Evolutionary conservation across 2,329 filamentous ascomycete genomes (phyloP).

Genomic region (Sporothrix luriei): DNA sequence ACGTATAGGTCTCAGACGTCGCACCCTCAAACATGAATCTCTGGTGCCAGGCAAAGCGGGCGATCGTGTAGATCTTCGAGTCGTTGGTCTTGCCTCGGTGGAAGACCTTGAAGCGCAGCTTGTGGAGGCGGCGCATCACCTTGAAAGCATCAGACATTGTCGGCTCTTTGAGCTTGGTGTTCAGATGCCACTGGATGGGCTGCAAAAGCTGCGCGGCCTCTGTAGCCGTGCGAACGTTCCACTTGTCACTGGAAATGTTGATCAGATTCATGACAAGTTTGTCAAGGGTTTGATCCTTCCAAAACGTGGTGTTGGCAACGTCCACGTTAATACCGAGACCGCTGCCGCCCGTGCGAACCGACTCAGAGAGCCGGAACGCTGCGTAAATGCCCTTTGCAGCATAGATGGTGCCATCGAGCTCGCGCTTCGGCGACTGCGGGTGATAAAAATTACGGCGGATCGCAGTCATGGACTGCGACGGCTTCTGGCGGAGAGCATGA

Average conservation of each 20-base stretch:
- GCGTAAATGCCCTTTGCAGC: slow-evolving; percentile 89
- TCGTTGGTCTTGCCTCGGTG: slow-evolving; percentile 55
- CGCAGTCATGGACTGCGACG: slow-evolving; percentile 65
- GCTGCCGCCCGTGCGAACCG: slow-evolving; percentile 51
- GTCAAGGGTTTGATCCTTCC: slow-evolving; percentile 54
- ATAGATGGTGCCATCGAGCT: slow-evolving; percentile 62
- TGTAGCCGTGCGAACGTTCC: slow-evolving; percentile 35
- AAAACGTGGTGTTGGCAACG: slow-evolving; percentile 90
- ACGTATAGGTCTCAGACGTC: slow-evolving; percentile 55
- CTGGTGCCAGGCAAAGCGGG: slow-evolving; percentile 53
- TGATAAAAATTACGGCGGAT: slow-evolving; percentile 87
- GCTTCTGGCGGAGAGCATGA: slow-evolving; percentile 80
- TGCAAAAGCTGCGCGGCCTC: slow-evolving; percentile 42
- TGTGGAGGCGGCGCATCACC: slow-evolving; percentile 56
- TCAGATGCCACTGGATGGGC: slow-evolving; percentile 41
- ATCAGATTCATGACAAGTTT: slow-evolving; percentile 44
- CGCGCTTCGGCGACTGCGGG: slow-evolving; percentile 49
- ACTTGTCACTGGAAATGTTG: slow-evolving; percentile 37
- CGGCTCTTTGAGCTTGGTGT: slow-evolving; percentile 36
- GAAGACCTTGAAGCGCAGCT: slow-evolving; percentile 59
- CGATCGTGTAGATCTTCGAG: slow-evolving; percentile 56
- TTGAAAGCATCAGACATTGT: slow-evolving; percentile 57
- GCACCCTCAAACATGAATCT: slow-evolving; percentile 51
- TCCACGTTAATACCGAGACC: slow-evolving; percentile 84
- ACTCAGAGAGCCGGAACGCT: slow-evolving; percentile 74